Evolutionary conservation across 2,329 filamentous ascomycete genomes (phyloP), one percentile per base, ranked within the genome.

Genomic region (Aschersonia sp.): DNA sequence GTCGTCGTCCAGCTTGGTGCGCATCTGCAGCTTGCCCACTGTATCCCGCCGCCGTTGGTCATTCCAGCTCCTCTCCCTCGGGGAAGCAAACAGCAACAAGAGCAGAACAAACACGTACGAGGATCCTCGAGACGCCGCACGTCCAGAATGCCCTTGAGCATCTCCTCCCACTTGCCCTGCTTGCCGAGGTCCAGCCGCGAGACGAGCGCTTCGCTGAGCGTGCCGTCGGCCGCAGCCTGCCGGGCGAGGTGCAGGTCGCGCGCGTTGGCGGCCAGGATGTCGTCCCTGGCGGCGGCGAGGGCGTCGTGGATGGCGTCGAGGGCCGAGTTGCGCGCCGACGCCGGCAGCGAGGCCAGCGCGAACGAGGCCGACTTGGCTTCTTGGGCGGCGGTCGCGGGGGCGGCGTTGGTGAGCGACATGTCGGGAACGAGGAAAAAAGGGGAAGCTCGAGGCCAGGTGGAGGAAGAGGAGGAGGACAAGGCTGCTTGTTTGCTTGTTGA

Each of bases 131-230:
- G 73, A 45, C 78, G 75, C 54, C 84, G 76, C 51, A 98, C 92
- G 66, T 95, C 87, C 50, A 94, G 67, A 51, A 98, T 94, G 30
- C 92, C 92, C 68, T 89, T 84, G 53, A 98, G 73, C 92, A 98
- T 97, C 60, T 97, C 92, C 59, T 95, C 89, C 73, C 84, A 98
- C 69, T 97, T 97, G 49, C 90, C 90, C 60, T 80, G 78, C 63
- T 85, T 84, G 45, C 79, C 81, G 45, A 98, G 71, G 64, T 98
- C 90, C 51, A 98, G 74, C 48, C 92, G 77, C 58, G 94, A 92
- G 32, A 95, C 77, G 30, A 97, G 74, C 59, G 87, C 92, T 58
- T 83, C 76, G 62, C 81, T 90, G 45, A 97, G 69, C 44, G 79
- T 71, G 41, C 90, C 90, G 57, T 81, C 77, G 12, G 80, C 76